phyloP scores from a whole-genome alignment of 1,284 basidiomycete genomes.

The Boletus semigastroideus region DNA sequence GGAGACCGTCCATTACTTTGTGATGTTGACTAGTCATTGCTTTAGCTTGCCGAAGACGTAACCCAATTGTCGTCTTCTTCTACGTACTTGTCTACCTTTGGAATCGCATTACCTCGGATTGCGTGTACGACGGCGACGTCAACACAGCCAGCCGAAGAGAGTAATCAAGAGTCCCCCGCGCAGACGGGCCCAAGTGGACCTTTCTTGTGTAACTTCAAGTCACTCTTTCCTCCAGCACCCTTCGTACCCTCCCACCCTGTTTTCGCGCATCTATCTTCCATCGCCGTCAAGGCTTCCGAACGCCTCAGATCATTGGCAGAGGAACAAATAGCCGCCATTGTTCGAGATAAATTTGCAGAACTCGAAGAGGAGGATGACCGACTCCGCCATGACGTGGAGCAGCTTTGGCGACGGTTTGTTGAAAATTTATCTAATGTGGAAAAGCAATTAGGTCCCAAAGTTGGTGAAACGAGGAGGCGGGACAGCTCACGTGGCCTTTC shows the following conservation, averaged over 20 bases:
- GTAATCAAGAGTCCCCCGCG: conserved; percentile 29
- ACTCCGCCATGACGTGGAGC: conserved; percentile 58
- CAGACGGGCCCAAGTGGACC: conserved; percentile 36
- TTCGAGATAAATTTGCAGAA: conserved; percentile 55
- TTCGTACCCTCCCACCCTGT: conserved; percentile 74
- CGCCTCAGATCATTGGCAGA: conserved; percentile 57
- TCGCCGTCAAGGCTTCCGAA: conserved; percentile 57
- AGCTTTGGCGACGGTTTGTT: conserved; percentile 61
- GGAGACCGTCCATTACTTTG: neutral
- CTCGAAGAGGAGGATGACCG: conserved; percentile 55
- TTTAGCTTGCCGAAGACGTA: conserved; percentile 51
- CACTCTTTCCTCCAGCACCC: conserved; percentile 71
- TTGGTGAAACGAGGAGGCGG: conserved; percentile 17
- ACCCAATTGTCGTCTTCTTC: conserved; percentile 43
- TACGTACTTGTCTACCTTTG: conserved; percentile 53
- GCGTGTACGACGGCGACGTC: conserved; percentile 19
- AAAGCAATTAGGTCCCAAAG: conserved; percentile 34
- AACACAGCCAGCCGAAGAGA: conserved; percentile 15
- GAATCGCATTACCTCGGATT: conserved; percentile 44
- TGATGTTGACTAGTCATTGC: conserved; percentile 20
- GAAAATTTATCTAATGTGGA: conserved; percentile 50
- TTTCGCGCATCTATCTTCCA: conserved; percentile 60
- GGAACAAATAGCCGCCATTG: conserved; percentile 53
- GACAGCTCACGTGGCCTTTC: conserved; percentile 26
- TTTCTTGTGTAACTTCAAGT: conserved; percentile 48